Conservation (phyloP, 768 basidiomycete species). For the Termitomyces sp. region DNA sequence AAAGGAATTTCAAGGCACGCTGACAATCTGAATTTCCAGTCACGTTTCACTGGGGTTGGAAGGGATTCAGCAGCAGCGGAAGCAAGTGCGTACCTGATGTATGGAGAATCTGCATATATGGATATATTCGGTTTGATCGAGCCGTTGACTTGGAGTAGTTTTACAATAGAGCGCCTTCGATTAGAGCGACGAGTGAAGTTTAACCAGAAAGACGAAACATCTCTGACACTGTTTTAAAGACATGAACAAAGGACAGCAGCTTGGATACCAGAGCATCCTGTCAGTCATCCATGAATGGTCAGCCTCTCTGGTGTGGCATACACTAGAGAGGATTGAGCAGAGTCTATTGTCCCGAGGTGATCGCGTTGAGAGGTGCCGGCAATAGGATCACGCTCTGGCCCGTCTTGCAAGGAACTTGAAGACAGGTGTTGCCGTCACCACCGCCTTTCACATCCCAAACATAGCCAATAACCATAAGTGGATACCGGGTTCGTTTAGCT, state of each 20-base stretch:
- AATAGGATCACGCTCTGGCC: not conserved
- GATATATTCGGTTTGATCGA: not conserved
- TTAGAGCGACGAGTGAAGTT: not conserved
- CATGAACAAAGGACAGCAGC: not conserved
- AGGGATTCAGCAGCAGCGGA: not conserved
- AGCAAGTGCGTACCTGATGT: not conserved
- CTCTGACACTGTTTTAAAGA: not conserved
- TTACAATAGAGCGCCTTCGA: not conserved
- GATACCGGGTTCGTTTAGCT: not conserved
- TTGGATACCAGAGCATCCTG: not conserved
- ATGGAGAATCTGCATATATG: not conserved
- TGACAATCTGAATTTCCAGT: not conserved
- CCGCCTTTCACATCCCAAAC: not conserved
- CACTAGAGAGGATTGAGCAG: not conserved
- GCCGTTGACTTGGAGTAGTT: not conserved
- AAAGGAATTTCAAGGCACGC: not conserved
- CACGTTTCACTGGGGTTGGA: not conserved
- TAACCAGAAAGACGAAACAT: not conserved
- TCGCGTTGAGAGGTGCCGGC: not conserved
- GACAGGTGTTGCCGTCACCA: not conserved
- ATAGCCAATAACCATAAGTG: not conserved
- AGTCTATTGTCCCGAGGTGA: not conserved
- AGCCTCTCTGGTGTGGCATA: not conserved
- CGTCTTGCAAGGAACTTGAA: not conserved
- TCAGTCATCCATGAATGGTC: not conserved